These are phyloP conservation scores for Verticillium dahliae DNA, from an alignment of 2,329 filamentous ascomycete genomes.

Conservation along the genomic window DNA sequence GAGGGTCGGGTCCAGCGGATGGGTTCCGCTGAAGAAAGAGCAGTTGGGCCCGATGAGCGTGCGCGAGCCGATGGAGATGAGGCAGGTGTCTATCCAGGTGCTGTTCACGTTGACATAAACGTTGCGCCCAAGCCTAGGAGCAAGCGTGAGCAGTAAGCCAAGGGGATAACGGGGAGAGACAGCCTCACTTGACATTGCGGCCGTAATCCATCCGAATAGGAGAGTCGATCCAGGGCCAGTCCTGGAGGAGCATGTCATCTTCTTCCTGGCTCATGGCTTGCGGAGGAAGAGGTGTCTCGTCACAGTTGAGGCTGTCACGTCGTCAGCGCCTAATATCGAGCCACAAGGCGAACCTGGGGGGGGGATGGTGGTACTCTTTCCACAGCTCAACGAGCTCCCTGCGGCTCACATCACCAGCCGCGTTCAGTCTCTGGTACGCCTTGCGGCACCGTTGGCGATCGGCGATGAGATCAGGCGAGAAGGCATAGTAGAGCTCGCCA, in stretches of 20 bases:
- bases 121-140: conserved; percentile 51
- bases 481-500: conserved; percentile 69
- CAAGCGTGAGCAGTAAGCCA: background rate
- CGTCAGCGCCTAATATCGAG: background rate
- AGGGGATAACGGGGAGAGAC: background rate
- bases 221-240: conserved; percentile 62
- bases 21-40: conserved; percentile 65
- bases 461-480: conserved; percentile 59
- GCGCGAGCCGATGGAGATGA: conserved; percentile 67
- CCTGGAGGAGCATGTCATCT: conserved; percentile 57
- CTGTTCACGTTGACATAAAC: conserved; percentile 72
- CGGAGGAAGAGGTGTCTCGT: conserved; percentile 58
- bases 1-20: conserved; percentile 69
- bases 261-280: conserved; percentile 47
- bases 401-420: conserved; percentile 50
- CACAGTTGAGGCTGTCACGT: conserved; percentile 50
- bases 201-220: conserved; percentile 75
- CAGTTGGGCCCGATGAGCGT: conserved; percentile 77
- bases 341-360: background rate
- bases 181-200: conserved; percentile 54
- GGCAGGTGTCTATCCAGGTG: conserved; percentile 70
- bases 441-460: conserved; percentile 56
- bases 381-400: conserved; percentile 61
- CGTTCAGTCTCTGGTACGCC: conserved; percentile 60
- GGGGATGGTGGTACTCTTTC: conserved; percentile 48